These are phyloP conservation scores for Suillus bovinus DNA, from an alignment of 768 basidiomycete genomes.

Conservation along the genomic window DNA sequence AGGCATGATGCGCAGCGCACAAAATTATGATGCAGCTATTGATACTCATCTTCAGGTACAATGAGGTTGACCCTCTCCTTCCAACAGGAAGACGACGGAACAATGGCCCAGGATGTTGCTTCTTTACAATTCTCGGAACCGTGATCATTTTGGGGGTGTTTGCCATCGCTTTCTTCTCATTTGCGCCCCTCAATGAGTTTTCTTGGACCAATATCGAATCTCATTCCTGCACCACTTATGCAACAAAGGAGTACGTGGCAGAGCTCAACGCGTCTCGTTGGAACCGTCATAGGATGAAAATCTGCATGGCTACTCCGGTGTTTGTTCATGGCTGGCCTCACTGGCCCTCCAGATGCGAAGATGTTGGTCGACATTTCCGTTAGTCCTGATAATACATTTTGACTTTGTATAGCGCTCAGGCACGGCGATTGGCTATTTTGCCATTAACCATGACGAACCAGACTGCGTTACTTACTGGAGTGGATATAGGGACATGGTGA, in stretches of 20 bases:
- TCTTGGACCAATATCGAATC: slow-evolving; percentile 19
- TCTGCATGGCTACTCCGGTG: slow-evolving; percentile 23
- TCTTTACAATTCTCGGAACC: slow-evolving; percentile 2
- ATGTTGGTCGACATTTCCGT: slow-evolving; percentile 11
- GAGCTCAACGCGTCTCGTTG: slow-evolving; percentile 32
- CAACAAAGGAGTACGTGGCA: slow-evolving; percentile 31
- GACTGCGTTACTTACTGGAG: slow-evolving; percentile 29
- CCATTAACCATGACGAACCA: slow-evolving; percentile 26
- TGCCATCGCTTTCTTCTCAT: neutral
- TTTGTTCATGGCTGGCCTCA: slow-evolving; percentile 23
- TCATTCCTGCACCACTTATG: slow-evolving; percentile 28
- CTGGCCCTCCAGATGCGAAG: slow-evolving; percentile 25
- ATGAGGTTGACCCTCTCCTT: neutral
- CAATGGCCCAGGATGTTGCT: slow-evolving; percentile 2
- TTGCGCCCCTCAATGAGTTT: slow-evolving; percentile 3
- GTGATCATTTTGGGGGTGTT: neutral
- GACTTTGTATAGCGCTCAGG: slow-evolving; percentile 16
- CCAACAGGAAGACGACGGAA: neutral
- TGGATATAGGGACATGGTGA: slow-evolving; percentile 27
- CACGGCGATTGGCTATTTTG: slow-evolving; percentile 28
- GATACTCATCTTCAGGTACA: neutral
- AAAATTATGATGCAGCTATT: neutral
- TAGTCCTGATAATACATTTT: neutral
- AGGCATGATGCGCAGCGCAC: neutral
- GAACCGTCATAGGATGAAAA: slow-evolving; percentile 18